phyloP scores from a whole-genome alignment of 306 rosid genomes.

The Myrica gale region DNA sequence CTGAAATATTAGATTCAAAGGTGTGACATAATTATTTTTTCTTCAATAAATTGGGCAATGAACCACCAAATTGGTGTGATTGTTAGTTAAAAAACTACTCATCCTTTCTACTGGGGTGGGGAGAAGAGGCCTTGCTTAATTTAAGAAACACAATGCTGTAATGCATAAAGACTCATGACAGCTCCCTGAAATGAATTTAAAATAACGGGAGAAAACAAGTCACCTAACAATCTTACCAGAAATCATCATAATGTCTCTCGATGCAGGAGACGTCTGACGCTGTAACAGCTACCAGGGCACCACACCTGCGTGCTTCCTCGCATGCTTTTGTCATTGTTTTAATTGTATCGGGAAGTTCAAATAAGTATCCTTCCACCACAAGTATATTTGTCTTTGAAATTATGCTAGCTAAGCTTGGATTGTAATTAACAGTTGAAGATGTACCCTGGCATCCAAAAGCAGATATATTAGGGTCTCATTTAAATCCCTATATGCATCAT shows the following conservation, averaged over 20 bases:
- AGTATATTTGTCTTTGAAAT: constrained; percentile 72
- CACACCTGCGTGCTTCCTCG: constrained; percentile 64
- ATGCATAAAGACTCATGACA: too few relatives aligned
- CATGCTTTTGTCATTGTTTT: constrained; percentile 69
- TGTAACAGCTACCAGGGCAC: constrained; percentile 86
- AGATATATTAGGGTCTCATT: constrained; percentile 32
- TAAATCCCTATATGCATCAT: background rate
- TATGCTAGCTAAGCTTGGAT: constrained; percentile 57
- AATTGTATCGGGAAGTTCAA: constrained; percentile 86
- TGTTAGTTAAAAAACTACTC: background rate
- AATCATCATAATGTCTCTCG: constrained; percentile 80
- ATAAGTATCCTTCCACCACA: constrained; percentile 88
- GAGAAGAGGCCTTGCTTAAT: background rate
- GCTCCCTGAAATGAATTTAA: background rate
- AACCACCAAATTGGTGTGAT: background rate
- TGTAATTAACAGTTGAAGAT: constrained; percentile 74
- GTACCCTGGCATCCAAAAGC: constrained; percentile 64
- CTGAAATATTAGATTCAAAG: background rate
- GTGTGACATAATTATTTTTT: background rate
- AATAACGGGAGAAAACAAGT: background rate
- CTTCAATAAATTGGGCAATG: background rate
- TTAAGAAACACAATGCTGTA: background rate
- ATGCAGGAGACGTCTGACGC: constrained; percentile 95
- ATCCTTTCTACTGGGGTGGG: background rate
- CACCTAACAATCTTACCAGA: constrained; percentile 50